Evolutionary conservation across 2,329 filamentous ascomycete species (phyloP).

Genomic region (Biscogniauxia marginata): DNA sequence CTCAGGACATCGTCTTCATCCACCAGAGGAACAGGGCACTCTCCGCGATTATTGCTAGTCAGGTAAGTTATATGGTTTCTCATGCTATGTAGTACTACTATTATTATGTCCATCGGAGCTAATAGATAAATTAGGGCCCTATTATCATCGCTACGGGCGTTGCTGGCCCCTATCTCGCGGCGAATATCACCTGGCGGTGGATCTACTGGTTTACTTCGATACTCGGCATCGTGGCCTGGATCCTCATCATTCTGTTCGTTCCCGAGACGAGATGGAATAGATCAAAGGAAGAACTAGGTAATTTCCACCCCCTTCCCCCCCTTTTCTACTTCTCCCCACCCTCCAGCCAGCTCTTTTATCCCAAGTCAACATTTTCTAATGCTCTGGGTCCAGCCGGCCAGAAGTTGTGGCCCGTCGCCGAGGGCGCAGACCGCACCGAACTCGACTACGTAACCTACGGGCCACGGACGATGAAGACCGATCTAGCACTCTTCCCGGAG

Average conservation of each 20-base stretch:
- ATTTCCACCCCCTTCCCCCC: not conserved
- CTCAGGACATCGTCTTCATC: conserved; percentile 40
- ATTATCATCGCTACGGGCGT: conserved; percentile 1
- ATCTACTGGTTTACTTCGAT: conserved; percentile 36
- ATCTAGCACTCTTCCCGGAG: conserved; percentile 33
- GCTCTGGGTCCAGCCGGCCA: conserved; percentile 15
- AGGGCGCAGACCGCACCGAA: conserved; percentile 27
- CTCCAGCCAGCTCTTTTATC: not conserved
- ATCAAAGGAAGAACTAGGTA: conserved; percentile 31
- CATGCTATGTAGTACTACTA: not conserved
- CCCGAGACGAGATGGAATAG: conserved; percentile 37
- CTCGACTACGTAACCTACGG: conserved; percentile 29
- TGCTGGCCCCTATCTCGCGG: not conserved
- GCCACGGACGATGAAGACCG: conserved; percentile 29
- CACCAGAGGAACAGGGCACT: conserved; percentile 38
- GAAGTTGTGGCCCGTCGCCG: conserved; percentile 22
- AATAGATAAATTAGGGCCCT: not conserved
- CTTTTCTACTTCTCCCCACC: not conserved
- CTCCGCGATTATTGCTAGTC: conserved; percentile 29
- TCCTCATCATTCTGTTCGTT: conserved; percentile 32
- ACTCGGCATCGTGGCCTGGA: conserved; percentile 33
- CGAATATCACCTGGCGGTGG: conserved; percentile 32
- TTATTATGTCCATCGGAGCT: not conserved
- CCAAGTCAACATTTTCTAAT: not conserved
- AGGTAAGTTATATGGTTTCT: conserved; percentile 7